phyloP scores from a whole-genome alignment of 345 rosid genomes.

The Durio zibethinus region DNA sequence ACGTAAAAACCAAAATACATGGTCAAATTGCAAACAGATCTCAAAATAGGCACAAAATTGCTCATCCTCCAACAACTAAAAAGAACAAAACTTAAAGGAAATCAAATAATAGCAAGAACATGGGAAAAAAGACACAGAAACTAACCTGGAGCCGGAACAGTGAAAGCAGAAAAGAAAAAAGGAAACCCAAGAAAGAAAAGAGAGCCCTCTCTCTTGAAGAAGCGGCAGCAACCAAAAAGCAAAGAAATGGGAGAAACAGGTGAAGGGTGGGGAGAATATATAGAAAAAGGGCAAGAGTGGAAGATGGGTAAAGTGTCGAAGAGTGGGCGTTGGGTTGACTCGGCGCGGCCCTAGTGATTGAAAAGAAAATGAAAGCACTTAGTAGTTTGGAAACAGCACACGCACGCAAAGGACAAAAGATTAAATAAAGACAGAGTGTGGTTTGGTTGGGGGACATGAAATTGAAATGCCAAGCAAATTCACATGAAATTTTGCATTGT shows the following conservation, averaged over 20 bases:
- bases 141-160: constrained; percentile 27
- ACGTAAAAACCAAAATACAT: not conserved
- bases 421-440: not conserved
- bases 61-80: not conserved
- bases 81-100: not conserved
- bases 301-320: not conserved
- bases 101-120: not conserved
- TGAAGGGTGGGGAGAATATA: constrained; percentile 23
- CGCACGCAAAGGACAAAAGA: not conserved
- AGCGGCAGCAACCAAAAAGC: constrained; percentile 1
- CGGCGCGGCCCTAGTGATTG: not conserved
- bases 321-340: not conserved
- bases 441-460: not conserved
- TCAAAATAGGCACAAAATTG: not conserved
- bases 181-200: not conserved
- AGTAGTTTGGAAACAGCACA: not conserved
- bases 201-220: not conserved
- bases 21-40: not conserved
- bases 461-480: not conserved
- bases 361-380: not conserved
- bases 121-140: not conserved
- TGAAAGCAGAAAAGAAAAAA: not conserved
- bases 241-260: not conserved
- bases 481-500: not conserved
- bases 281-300: constrained; percentile 5